Evolutionary conservation across 306 rosid genomes (phyloP), one percentile per base, ranked within the genome.

Genomic region (Prunus dulcis): DNA sequence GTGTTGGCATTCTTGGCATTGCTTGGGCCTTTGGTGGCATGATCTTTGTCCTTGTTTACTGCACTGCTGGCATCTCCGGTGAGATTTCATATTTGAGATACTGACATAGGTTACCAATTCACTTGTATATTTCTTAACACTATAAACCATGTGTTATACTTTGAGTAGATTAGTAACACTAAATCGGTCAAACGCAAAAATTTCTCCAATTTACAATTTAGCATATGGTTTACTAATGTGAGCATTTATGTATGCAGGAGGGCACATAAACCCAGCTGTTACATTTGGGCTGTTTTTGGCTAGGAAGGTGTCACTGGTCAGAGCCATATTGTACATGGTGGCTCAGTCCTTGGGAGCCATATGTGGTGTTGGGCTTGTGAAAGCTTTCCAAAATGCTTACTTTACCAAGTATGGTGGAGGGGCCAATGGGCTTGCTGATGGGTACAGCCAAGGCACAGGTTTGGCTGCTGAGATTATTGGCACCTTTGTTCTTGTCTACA

Each of bases 251-350:
- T 45, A 19, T 15, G 76, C 76, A 86, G 89, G 89, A 25, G 87
- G 89, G 27, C 87, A 82, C 74, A 80, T 86, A 19, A 86, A 86
- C 82, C 89, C 89, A 10, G 89, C 89, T 3, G 89, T 86, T 57
- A 80, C 89, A 14, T 86, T 86, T 10, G 89, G 89, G 55, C 72
- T 82, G 63, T 65, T 86, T 64, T 43, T 86, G 74, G 81, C 81
- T 1, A 80, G 89, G 69, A 86, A 77, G 78, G 86, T 86, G 56
- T 80, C 89, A 28, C 25, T 86, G 52, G 75, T 83, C 0, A 78
- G 89, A 43, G 76, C 89, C 38, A 15, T 77, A 20, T 6, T 86
- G 64, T 86, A 86, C 66, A 86, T 86, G 49, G 69, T 9, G 50
- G 87, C 89, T 27, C 89, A 86, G 50, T 86, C 81, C 51, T 32